Conservation (phyloP, 2,329 filamentous ascomycete species). For the Talaromyces sp. region DNA sequence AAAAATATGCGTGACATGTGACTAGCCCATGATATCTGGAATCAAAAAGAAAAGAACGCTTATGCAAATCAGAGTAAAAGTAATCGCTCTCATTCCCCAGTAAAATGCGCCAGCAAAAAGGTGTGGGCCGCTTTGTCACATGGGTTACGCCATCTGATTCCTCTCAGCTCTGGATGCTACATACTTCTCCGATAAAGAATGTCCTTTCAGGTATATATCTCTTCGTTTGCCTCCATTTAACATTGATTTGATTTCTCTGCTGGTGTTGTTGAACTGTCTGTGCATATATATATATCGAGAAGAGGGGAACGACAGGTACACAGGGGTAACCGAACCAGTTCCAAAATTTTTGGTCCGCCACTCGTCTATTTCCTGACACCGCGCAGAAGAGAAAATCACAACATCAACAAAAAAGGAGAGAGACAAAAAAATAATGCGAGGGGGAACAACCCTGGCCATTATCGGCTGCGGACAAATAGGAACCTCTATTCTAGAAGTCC, state of each 20-base stretch:
- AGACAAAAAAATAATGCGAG: constrained; percentile 4
- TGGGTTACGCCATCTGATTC: background rate
- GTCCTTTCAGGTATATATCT: background rate
- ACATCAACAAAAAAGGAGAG: background rate
- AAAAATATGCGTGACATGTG: background rate
- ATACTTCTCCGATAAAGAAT: background rate
- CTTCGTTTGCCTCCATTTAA: background rate
- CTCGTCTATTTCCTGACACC: background rate
- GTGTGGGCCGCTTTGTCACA: constrained; percentile 2
- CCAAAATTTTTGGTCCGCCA: background rate
- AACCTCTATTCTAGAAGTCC: constrained; percentile 10
- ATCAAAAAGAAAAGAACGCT: background rate
- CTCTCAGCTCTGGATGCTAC: background rate
- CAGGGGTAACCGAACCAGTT: background rate
- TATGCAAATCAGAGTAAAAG: background rate
- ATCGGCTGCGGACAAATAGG: constrained; percentile 14
- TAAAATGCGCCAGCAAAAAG: background rate
- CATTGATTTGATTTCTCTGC: background rate
- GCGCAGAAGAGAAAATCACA: background rate
- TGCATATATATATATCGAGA: too few species aligned
- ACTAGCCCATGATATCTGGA: background rate
- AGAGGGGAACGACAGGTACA: background rate
- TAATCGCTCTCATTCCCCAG: background rate
- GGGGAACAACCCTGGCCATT: constrained; percentile 9
- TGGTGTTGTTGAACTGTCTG: background rate